Conservation (phyloP, 805 yeast species). For the Cephaloascus fragrans region DNA sequence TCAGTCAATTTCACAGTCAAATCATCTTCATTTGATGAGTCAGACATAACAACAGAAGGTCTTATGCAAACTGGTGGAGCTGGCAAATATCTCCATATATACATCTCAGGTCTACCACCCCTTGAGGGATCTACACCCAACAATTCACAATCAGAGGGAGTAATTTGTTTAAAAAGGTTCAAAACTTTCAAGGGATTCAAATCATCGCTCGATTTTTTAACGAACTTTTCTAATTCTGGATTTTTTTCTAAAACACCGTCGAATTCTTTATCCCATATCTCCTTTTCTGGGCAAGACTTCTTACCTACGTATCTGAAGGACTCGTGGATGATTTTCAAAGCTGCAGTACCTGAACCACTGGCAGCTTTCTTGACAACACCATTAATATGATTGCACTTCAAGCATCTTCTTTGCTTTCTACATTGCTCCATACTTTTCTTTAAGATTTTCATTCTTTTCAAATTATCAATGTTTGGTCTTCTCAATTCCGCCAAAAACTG, state of each 20-base stretch:
- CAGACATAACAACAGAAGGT: slow-evolving; percentile 93
- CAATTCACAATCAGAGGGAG: slow-evolving; percentile 84
- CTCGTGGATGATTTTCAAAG: slow-evolving; percentile 91
- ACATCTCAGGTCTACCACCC: slow-evolving; percentile 93
- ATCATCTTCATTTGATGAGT: slow-evolving; percentile 91
- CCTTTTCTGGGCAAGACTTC: slow-evolving; percentile 75
- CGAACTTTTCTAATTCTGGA: slow-evolving; percentile 84
- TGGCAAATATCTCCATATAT: slow-evolving; percentile 93
- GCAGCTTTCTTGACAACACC: slow-evolving; percentile 98
- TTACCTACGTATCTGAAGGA: slow-evolving; percentile 94
- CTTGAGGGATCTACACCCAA: slow-evolving; percentile 81
- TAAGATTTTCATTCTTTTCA: slow-evolving; percentile 83
- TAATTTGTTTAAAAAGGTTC: slow-evolving; percentile 76
- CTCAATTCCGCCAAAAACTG: slow-evolving; percentile 69
- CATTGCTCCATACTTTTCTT: slow-evolving; percentile 85
- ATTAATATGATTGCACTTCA: slow-evolving; percentile 77
- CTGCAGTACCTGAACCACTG: slow-evolving; percentile 85
- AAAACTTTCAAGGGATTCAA: slow-evolving; percentile 86
- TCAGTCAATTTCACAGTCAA: slow-evolving; percentile 92
- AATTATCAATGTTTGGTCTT: slow-evolving; percentile 80
- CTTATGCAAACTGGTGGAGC: slow-evolving; percentile 99
- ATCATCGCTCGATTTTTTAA: slow-evolving; percentile 85
- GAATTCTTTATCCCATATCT: slow-evolving; percentile 81
- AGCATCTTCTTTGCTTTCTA: slow-evolving; percentile 88
- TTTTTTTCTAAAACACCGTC: slow-evolving; percentile 60